Evolutionary conservation across 2,329 filamentous ascomycete species (phyloP), one percentile per base, ranked within the genome.

Genomic region (Colletotrichum incanum): DNA sequence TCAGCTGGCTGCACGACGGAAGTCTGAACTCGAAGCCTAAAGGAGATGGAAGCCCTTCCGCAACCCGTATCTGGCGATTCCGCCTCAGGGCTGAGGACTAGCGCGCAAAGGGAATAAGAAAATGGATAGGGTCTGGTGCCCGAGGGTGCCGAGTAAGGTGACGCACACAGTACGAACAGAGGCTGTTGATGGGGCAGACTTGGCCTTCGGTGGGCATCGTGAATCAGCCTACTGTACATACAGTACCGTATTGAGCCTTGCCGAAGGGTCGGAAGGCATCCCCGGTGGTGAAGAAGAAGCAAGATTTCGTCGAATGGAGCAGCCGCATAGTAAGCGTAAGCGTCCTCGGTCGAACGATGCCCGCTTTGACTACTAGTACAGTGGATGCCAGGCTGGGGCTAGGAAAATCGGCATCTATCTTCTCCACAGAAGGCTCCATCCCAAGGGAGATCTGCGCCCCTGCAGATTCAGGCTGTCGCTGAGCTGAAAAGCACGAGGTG

Each of bases 401-500:
- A 43, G 67, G 52, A 63, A 63, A 63, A 37, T 20, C 65, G 50
- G 50, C 52, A 54, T 45, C 34, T 52, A 5, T 12, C 12, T 52
- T 54, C 69, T 31, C 69, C 69, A 72, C 65, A 14, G 5, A 12
- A 28, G 18, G 5, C 11, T 43, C 58, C 69, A 55, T 55, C 37
- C 14, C 37, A 20, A 61, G 56, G 65, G 45, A 68, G 56, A 72
- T 71, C 58, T 68, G 65, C 65, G 34, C 39, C 28, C 58, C 65
- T 67, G 63, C 63, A 52, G 37, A 23, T 61, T 31, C 23, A 16
- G 52, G 39, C 39, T 28, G 31, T 28, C 18, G 26, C 11, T 45
- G 50, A 49, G 55, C 26, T 41, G 56, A 18, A 6, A 11, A 8
- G 45, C 47, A 39, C 26, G 47, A 18, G 43, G 41, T 65, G 26